phyloP scores from a whole-genome alignment of 768 basidiomycete genomes.

The Leccinum disarticulatum region DNA sequence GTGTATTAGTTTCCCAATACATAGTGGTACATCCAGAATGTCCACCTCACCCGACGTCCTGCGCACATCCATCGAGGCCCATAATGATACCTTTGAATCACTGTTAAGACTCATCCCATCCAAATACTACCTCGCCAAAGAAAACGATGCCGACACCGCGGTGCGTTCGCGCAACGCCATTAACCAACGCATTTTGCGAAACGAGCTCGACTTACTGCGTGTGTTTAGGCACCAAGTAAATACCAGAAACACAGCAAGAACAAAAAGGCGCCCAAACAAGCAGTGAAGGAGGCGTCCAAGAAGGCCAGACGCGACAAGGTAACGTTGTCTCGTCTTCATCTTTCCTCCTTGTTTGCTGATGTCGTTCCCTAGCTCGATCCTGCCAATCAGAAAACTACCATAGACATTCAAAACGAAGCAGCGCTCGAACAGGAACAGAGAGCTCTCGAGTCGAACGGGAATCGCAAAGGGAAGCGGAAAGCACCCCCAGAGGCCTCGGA shows the following conservation, averaged over 20 bases:
- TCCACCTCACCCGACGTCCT: not conserved
- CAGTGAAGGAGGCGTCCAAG: conserved; percentile 83
- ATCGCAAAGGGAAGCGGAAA: conserved; percentile 51
- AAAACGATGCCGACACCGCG: conserved; percentile 5
- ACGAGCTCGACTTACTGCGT: not conserved
- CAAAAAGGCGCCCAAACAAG: conserved; percentile 79
- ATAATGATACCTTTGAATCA: not conserved
- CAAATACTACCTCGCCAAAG: not conserved
- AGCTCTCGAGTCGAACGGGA: conserved; percentile 14
- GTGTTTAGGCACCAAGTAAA: too few species aligned
- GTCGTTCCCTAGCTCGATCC: conserved; percentile 71
- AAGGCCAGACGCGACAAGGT: conserved; percentile 87
- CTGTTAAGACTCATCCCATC: not conserved
- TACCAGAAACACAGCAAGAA: conserved; percentile 77
- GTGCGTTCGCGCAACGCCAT: conserved; percentile 9
- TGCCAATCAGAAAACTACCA: conserved; percentile 73
- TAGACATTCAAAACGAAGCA: conserved; percentile 80
- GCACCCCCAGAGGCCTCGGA: conserved; percentile 22
- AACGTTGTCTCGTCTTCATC: not conserved
- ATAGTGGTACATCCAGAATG: not conserved
- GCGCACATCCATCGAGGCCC: not conserved
- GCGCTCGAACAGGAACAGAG: conserved; percentile 42
- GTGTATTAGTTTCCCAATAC: too few species aligned
- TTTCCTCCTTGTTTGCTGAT: not conserved
- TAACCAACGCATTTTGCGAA: not conserved